These are phyloP conservation scores for Trametes gibbosa DNA, from an alignment of 768 basidiomycete species.

Conservation along the genomic window DNA sequence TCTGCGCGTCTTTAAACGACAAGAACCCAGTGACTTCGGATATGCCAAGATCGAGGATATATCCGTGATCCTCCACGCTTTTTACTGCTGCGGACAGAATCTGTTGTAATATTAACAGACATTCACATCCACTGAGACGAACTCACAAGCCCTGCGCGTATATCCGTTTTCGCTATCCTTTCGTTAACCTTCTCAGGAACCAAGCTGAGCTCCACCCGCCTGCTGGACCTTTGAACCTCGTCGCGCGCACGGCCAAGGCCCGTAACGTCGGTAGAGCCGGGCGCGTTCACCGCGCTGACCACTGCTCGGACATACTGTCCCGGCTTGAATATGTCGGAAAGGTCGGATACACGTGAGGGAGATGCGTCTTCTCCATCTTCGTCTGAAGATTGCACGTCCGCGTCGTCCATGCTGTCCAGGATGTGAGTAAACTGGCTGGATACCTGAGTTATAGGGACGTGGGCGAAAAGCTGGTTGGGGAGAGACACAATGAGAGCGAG, in stretches of 20 bases:
- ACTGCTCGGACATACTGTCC: conserved; percentile 85
- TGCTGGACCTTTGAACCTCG: conserved; percentile 63
- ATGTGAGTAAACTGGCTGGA: conserved; percentile 72
- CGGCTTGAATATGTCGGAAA: conserved; percentile 71
- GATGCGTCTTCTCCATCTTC: conserved; percentile 48
- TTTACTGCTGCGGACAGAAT: conserved; percentile 73
- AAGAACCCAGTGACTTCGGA: conserved; percentile 81
- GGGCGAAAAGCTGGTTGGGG: conserved; percentile 92
- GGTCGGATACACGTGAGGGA: conserved; percentile 52
- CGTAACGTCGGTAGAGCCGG: conserved; percentile 59
- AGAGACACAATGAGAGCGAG: conserved; percentile 89
- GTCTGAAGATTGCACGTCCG: conserved; percentile 42
- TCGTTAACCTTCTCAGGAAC: conserved; percentile 81
- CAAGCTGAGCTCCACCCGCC: conserved; percentile 82
- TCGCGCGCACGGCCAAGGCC: conserved; percentile 64
- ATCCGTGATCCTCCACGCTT: conserved; percentile 93
- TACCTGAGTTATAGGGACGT: conserved; percentile 92
- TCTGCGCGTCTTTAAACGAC: conserved; percentile 67
- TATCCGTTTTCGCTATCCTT: conserved; percentile 74
- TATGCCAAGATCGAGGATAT: conserved; percentile 83
- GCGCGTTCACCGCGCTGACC: conserved; percentile 65
- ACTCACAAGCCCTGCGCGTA: conserved; percentile 75
- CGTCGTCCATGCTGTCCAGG: conserved; percentile 61
- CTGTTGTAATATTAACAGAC: conserved; percentile 37
- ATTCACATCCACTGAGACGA: not conserved